A percentile compares a stretch with the other conserved stretches of the same genome.
phyloP scores from a whole-genome alignment of 768 basidiomycete genomes.

The Fistulinella prunicolor region DNA sequence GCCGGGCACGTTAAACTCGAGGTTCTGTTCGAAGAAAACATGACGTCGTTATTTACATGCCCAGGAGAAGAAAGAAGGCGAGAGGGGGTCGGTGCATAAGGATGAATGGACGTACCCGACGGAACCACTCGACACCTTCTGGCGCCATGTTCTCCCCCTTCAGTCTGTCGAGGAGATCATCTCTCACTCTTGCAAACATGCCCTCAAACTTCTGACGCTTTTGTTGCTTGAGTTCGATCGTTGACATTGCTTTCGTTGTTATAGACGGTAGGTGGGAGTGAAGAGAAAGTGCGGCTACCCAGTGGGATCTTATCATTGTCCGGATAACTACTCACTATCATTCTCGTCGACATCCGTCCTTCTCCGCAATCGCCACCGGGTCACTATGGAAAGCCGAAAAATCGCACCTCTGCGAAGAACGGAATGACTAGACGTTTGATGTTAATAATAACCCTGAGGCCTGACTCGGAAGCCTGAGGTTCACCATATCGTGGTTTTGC shows the following conservation, averaged over 20 bases:
- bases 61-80: neutral
- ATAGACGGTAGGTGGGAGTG: too few species aligned
- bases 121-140: neutral
- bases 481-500: too few species aligned
- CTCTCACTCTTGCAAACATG: constrained; percentile 67
- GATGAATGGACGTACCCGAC: neutral
- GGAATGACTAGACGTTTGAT: too few species aligned
- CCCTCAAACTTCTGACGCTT: constrained; percentile 63
- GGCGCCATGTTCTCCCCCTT: constrained; percentile 4
- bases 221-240: constrained; percentile 37
- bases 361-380: too few species aligned
- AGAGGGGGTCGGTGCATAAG: neutral
- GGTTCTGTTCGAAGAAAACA: neutral
- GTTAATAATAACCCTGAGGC: too few species aligned
- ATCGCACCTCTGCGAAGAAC: too few species aligned
- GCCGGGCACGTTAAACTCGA: neutral
- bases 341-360: neutral
- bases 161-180: constrained; percentile 73
- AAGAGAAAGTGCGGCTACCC: too few species aligned
- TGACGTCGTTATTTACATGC: too few species aligned
- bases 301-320: too few species aligned
- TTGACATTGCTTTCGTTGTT: constrained; percentile 14
- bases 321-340: too few species aligned
- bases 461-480: too few species aligned
- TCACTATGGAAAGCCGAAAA: too few species aligned